Evolutionary conservation across 768 basidiomycete genomes (phyloP), one percentile per base, ranked within the genome.

Genomic region (Serendipita vermifera): DNA sequence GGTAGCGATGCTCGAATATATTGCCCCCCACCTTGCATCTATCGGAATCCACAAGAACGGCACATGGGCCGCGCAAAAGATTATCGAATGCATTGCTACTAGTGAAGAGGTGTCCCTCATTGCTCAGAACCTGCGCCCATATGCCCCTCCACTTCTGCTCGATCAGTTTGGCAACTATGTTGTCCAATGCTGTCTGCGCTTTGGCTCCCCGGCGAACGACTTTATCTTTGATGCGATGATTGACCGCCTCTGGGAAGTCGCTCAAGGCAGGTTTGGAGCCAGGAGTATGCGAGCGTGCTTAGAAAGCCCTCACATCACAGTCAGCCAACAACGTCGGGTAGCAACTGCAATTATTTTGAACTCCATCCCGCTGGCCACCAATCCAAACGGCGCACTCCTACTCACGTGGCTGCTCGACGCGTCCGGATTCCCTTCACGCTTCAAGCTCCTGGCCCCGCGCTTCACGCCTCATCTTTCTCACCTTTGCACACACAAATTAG

Each of bases 31-130:
- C 67, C 74, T 99, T 36, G 94, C 94, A 22, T 88, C 89, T 81
- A 96, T 98, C 61, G 96, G 96, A 26, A 92, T 94, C 56, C 96
- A 99, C 75, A 98, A 98, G 75, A 98, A 99, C 62, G 96, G 96
- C 27, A 99, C 96, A 0, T 98, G 96, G 96, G 94, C 94, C 2
- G 93, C 93, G 2, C 96, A 99, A 70, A 98, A 97, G 77, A 91
- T 96, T 65, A 98, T 98, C 58, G 92, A 97, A 71, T 94, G 91
- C 59, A 87, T 92, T 39, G 79, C 83, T 57, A 83, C 77, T 31
- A 82, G 86, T 15, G 91, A 96, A 55, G 96, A 99, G 67, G 78
- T 92, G 55, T 75, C 75, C 4, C 69, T 94, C 36, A 82, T 99
- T 64, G 81, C 87, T 40, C 83, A 85, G 66, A 87, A 94, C 66